Evolutionary conservation across 192 early-diverging fungal species (phyloP).

Genomic region (Gryganskiella cystojenkinii): DNA sequence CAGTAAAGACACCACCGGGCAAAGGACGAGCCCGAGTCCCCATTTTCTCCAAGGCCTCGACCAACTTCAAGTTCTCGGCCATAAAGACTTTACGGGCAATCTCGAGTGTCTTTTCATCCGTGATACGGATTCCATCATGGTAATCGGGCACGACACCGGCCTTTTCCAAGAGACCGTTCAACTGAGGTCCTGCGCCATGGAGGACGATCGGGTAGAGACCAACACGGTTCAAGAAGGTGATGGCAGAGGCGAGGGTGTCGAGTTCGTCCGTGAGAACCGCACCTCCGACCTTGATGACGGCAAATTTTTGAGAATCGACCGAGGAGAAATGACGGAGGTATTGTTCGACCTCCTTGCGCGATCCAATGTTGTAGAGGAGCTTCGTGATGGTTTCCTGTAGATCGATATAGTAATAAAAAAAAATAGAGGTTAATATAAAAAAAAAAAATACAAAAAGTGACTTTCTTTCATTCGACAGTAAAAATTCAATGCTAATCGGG

Average conservation of each 20-base stretch:
- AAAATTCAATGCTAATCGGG: no score
- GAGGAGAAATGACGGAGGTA: conserved; percentile 97
- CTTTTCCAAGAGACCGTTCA: conserved; percentile 90
- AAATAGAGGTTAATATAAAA: background rate
- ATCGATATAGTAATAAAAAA: background rate
- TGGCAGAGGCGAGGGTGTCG: conserved; percentile 92
- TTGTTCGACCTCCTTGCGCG: conserved; percentile 98
- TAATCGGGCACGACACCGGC: conserved; percentile 98
- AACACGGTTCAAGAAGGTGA: conserved; percentile 97
- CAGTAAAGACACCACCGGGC: conserved; percentile 94
- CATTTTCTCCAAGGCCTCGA: conserved; percentile 94
- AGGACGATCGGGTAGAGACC: conserved; percentile 99
- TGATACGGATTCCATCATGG: conserved; percentile 97
- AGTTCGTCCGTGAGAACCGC: conserved; percentile 97
- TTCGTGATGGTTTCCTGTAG: conserved; percentile 85
- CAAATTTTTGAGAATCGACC: conserved; percentile 99
- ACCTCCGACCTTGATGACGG: conserved; percentile 98
- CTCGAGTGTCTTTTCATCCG: conserved; percentile 90
- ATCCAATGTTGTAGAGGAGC: conserved; percentile 98
- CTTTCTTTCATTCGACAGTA: background rate
- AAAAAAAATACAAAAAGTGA: conserved; percentile 1
- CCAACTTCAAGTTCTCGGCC: conserved; percentile 96
- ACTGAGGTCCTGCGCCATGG: conserved; percentile 97
- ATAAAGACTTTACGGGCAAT: conserved; percentile 96
- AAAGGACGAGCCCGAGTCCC: conserved; percentile 98